Evolutionary conservation across 1,139 yeast species (phyloP).

Genomic region (Magnusiomyces suaveolens): DNA sequence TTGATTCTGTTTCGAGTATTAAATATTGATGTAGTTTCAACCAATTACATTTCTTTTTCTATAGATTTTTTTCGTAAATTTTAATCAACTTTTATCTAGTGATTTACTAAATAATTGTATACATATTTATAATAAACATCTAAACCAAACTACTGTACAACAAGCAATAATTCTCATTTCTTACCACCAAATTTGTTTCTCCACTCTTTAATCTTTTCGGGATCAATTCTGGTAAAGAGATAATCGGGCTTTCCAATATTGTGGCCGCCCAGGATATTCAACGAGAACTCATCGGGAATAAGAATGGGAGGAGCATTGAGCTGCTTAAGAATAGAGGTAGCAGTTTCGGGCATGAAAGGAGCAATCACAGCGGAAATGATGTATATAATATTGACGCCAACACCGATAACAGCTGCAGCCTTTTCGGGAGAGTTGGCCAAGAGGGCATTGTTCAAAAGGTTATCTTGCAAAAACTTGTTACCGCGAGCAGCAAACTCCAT

Average conservation of each 20-base stretch:
- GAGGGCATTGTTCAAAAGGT: slow-evolving; percentile 82
- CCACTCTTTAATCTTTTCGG: slow-evolving; percentile 80
- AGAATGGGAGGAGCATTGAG: slow-evolving; percentile 72
- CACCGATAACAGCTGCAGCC: slow-evolving; percentile 87
- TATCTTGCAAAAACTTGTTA: slow-evolving; percentile 88
- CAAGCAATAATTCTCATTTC: too few relatives aligned
- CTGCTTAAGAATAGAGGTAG: slow-evolving; percentile 59
- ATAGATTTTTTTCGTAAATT: too few relatives aligned
- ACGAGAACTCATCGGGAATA: slow-evolving; percentile 66
- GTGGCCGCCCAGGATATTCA: slow-evolving; percentile 69
- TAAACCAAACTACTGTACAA: too few relatives aligned
- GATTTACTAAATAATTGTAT: too few relatives aligned
- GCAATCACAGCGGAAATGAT: slow-evolving; percentile 66
- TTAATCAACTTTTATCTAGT: too few relatives aligned
- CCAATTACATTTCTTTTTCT: too few relatives aligned
- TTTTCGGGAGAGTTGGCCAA: slow-evolving; percentile 66
- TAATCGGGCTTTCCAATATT: slow-evolving; percentile 86
- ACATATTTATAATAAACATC: too few relatives aligned
- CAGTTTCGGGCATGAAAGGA: slow-evolving; percentile 88
- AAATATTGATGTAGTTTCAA: too few relatives aligned
- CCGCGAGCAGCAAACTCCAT: slow-evolving; percentile 91
- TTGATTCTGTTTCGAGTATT: too few relatives aligned
- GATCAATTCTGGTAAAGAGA: slow-evolving; percentile 85
- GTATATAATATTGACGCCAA: slow-evolving; percentile 82
- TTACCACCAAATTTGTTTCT: slow-evolving; percentile 67